Conservation (phyloP, 306 rosid genomes). For the Malus orientalis region DNA sequence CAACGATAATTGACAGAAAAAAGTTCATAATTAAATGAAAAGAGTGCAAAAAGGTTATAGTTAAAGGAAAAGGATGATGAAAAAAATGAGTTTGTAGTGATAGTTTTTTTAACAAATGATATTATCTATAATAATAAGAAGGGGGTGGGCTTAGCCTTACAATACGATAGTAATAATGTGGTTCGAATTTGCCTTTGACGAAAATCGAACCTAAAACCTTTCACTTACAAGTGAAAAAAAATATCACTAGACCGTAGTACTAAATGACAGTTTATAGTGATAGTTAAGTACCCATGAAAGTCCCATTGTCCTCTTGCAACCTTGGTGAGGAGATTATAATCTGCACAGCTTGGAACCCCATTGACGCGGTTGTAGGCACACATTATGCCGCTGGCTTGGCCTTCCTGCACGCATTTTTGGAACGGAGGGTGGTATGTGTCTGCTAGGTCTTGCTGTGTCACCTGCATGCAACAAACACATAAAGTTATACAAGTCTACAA, state of each 20-base stretch:
- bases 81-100: neutral
- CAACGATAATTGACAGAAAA: too few species aligned
- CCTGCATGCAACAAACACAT: constrained; percentile 30
- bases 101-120: too few species aligned
- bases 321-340: constrained; percentile 50
- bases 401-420: constrained; percentile 59
- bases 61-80: neutral
- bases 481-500: neutral
- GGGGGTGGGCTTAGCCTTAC: too few species aligned
- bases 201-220: too few species aligned
- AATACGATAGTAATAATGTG: rapidly evolving
- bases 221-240: too few species aligned
- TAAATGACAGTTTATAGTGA: neutral
- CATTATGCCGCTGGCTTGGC: constrained; percentile 82
- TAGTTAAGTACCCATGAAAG: constrained; percentile 51
- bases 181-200: too few species aligned
- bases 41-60: neutral
- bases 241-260: rapidly evolving
- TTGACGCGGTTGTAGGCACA: constrained; percentile 84
- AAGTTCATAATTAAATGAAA: neutral
- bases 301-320: constrained; percentile 60
- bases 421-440: constrained; percentile 95
- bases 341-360: constrained; percentile 87
- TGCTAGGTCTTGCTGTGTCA: constrained; percentile 65
- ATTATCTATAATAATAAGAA: too few species aligned